Evolutionary conservation across 2,329 filamentous ascomycete genomes (phyloP), one percentile per base, ranked within the genome.

Genomic region (Cordyceps tenuipes): DNA sequence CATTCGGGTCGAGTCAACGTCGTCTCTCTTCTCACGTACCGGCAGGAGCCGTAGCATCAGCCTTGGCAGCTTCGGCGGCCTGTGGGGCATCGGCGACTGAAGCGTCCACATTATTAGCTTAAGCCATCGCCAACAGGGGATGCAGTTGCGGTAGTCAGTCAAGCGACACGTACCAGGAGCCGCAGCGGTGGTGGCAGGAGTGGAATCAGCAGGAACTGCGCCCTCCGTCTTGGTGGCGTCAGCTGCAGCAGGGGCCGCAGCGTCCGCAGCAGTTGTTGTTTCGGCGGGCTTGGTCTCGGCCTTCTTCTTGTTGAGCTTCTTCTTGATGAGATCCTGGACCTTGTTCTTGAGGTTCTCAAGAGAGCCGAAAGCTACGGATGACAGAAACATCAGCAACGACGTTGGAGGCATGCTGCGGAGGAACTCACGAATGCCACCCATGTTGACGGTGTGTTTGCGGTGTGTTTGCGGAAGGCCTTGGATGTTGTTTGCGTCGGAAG

Each of bases 331-430:
- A 64, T 73, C 72, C 76, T 78, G 80, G 68, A 84, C 68, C 78
- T 82, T 83, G 68, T 71, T 74, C 77, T 80, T 82, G 65, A 83
- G 65, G 72, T 82, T 82, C 68, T 79, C 77, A 62, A 83, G 72
- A 39, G 80, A 78, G 64, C 76, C 72, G 54, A 75, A 70, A 59
- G 80, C 80, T 83, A 64, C 36, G 29, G 7, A 6, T 9, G 13
- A 19, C 44, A 64, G 19, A 9, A 5, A 9, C 7, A 39, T 59
- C 39, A 59, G 39, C 23, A 26, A 29, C 36, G 3, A 31, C 17
- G 23, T 57, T 21, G 10, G 10, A 8, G 26, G 29, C 21, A 12
- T n/a, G 23, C 9, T 26, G 21, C 21, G 52, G 19, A 4, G 29
- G 15, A 8, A 79, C 78, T 73, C 72, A 82, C 80, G 79, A 70